Conservation (phyloP, 2,329 filamentous ascomycete species). For the Lizonia empirigonia region DNA sequence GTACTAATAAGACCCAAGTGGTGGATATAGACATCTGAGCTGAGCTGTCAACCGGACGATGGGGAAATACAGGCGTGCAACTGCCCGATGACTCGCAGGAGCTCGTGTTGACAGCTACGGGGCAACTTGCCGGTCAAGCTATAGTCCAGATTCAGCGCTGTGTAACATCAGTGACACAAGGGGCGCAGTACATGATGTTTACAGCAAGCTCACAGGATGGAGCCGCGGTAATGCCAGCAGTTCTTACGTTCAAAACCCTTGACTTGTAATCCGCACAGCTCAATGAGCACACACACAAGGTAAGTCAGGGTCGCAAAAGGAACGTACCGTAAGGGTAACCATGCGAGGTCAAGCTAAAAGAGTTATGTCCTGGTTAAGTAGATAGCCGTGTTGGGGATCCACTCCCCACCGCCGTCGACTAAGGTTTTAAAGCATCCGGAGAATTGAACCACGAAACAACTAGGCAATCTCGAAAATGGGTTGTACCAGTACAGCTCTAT, state of each 20-base stretch:
- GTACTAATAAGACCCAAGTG: background rate
- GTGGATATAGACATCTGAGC: conserved; percentile 1
- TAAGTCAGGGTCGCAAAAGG: background rate
- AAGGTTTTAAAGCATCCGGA: conserved; percentile 4
- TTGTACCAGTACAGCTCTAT: background rate
- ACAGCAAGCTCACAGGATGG: background rate
- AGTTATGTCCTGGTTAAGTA: background rate
- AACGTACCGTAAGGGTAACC: background rate
- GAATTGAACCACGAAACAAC: background rate
- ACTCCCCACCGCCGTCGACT: background rate
- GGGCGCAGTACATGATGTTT: background rate
- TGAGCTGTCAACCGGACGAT: conserved; percentile 2
- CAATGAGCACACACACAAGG: background rate
- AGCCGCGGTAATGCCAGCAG: background rate
- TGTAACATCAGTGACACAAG: background rate
- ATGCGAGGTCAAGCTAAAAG: background rate
- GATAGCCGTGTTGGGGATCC: background rate
- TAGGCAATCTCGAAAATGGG: background rate
- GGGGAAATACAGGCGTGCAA: background rate
- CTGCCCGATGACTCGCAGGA: conserved; percentile 6
- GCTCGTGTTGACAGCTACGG: background rate
- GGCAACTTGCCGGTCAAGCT: no score
- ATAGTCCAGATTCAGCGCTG: background rate
- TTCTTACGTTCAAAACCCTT: no score
- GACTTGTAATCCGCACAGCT: background rate